A percentile compares a stretch with the other conserved stretches of the same genome.
Evolutionary conservation across 495 filamentous ascomycete species (phyloP).

Genomic region (Ramalina intermedia): DNA sequence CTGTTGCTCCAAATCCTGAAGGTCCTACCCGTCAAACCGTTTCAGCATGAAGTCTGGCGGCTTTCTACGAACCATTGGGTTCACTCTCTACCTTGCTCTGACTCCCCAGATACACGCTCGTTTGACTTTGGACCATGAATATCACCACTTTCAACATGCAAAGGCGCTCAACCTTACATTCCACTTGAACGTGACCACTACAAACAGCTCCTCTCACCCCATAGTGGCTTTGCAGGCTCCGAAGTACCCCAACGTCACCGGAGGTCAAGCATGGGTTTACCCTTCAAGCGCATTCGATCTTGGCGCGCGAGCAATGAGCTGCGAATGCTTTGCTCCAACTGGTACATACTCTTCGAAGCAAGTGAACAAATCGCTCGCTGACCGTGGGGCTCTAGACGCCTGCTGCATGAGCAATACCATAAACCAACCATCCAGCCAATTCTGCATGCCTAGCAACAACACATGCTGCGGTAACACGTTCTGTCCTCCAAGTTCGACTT

Average conservation of each 20-base stretch:
- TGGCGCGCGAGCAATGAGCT: constrained; percentile 3
- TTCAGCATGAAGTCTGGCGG: too few species aligned
- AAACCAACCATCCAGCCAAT: background rate
- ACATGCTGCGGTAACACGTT: constrained; percentile 7
- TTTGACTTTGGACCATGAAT: too few species aligned
- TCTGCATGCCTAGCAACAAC: constrained; percentile 7
- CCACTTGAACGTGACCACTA: too few species aligned
- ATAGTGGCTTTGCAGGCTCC: background rate
- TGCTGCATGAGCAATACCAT: constrained; percentile 8
- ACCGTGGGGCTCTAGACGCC: background rate
- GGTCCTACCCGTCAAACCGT: too few species aligned
- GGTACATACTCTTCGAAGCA: background rate
- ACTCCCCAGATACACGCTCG: too few species aligned
- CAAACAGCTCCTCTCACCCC: too few species aligned
- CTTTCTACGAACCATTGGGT: too few species aligned
- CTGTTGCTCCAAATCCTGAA: too few species aligned
- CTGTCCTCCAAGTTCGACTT: constrained; percentile 6
- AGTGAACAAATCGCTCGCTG: background rate
- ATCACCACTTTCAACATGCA: too few species aligned
- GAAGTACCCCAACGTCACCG: constrained; percentile 6
- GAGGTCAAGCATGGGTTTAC: constrained; percentile 11
- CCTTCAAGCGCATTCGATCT: constrained; percentile 5
- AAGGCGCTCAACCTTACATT: too few species aligned
- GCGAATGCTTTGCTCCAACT: constrained; percentile 13
- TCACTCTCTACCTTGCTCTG: too few species aligned